Conservation (phyloP, 116 monocot species). For the Papilionanthe hybrid region DNA sequence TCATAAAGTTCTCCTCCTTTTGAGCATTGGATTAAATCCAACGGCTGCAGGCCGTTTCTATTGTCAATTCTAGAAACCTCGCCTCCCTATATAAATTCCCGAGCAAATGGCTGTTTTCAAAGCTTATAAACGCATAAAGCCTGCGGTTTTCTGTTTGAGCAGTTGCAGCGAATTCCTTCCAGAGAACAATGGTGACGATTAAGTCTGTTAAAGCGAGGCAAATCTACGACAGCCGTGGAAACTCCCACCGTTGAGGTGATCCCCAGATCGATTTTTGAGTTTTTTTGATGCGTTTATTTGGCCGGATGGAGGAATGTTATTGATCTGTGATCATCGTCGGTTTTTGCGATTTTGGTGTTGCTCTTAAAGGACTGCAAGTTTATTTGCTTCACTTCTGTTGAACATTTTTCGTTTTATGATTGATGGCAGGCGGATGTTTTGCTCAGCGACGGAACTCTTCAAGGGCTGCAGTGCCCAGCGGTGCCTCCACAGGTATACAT, state of each 20-base stretch:
- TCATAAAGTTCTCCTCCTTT: no score
- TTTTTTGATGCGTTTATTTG: background rate
- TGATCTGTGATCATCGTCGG: background rate
- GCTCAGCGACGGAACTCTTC: constrained; percentile 16
- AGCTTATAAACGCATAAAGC: background rate
- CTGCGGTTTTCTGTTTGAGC: background rate
- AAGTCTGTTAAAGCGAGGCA: constrained; percentile 69
- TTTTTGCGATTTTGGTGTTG: background rate
- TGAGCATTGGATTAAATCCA: no score
- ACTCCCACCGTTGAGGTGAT: constrained; percentile 89
- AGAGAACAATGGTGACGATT: constrained; percentile 45
- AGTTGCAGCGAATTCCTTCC: background rate
- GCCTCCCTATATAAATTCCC: background rate
- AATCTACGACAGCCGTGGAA: constrained; percentile 97
- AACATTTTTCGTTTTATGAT: background rate
- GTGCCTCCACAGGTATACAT: constrained; percentile 16
- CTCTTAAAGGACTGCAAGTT: background rate
- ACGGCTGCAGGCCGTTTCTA: no score
- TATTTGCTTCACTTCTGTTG: constrained; percentile 3
- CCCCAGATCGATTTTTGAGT: background rate
- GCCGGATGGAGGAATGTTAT: background rate
- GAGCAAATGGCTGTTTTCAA: background rate
- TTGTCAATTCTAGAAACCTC: background rate
- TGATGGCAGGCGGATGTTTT: constrained; percentile 14
- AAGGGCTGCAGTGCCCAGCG: constrained; percentile 29